These are phyloP conservation scores for Geotrichum siamense DNA, from an alignment of 1,139 yeast genomes.

Conservation along the genomic window DNA sequence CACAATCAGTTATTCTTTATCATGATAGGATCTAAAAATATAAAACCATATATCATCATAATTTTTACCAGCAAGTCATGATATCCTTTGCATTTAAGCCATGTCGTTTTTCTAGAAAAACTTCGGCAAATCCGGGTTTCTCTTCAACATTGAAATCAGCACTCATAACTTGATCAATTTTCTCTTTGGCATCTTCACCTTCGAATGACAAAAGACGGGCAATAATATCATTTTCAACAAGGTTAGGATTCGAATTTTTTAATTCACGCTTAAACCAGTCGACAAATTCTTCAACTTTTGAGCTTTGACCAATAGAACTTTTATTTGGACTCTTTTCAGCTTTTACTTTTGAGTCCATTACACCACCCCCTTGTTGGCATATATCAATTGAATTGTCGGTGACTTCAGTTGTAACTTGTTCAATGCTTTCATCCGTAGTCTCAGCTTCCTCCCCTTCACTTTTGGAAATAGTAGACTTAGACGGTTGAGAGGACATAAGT, in stretches of 20 bases:
- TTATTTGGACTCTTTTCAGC: too few species aligned
- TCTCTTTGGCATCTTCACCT: constrained; percentile 51
- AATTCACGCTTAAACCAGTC: constrained; percentile 78
- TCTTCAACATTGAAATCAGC: constrained; percentile 87
- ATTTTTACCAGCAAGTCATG: background rate
- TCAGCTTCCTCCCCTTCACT: constrained; percentile 6
- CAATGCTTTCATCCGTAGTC: constrained; percentile 6
- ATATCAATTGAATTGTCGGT: constrained; percentile 6
- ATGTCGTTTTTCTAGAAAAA: constrained; percentile 66
- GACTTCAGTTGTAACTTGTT: constrained; percentile 7
- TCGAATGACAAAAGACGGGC: constrained; percentile 78
- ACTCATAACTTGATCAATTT: constrained; percentile 86
- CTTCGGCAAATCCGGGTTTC: constrained; percentile 88
- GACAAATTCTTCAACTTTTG: constrained; percentile 51
- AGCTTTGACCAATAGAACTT: too few species aligned
- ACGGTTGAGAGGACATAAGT: constrained; percentile 10
- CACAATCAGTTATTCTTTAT: too few species aligned
- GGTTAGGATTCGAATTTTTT: constrained; percentile 51
- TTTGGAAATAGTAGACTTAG: constrained; percentile 3
- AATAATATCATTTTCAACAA: constrained; percentile 53
- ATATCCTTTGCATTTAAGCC: constrained; percentile 1
- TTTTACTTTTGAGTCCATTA: background rate
- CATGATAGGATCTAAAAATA: too few species aligned
- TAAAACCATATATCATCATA: too few species aligned
- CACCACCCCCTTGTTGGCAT: background rate